Evolutionary conservation across 306 rosid species (phyloP).

Genomic region (Quercus aquifolioides): DNA sequence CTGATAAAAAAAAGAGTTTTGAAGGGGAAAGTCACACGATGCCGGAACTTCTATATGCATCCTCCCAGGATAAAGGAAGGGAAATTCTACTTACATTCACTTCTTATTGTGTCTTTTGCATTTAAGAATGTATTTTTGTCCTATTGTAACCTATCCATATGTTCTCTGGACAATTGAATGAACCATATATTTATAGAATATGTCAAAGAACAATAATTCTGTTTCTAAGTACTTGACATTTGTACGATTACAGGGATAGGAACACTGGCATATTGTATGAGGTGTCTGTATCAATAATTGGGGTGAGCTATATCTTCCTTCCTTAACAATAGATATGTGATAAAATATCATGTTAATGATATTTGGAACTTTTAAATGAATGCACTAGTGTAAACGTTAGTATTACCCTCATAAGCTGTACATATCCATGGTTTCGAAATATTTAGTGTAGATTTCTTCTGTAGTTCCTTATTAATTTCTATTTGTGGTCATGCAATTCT

Average conservation of each 20-base stretch:
- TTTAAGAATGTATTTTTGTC: neutral
- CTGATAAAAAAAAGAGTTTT: too few species aligned
- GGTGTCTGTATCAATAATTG: constrained; percentile 69
- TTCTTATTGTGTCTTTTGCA: neutral
- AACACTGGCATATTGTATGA: constrained; percentile 99
- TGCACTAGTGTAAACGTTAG: neutral
- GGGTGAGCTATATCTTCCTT: constrained; percentile 62
- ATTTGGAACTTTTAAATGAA: neutral
- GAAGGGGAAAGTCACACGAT: too few species aligned
- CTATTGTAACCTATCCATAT: neutral
- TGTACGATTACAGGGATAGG: constrained; percentile 66
- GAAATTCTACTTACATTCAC: neutral
- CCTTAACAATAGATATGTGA: neutral
- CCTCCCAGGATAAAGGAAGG: neutral
- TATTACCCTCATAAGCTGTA: neutral
- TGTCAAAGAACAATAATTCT: neutral
- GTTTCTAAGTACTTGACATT: constrained; percentile 23
- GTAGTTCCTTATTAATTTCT: neutral
- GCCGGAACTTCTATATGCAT: neutral
- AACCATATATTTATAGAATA: neutral
- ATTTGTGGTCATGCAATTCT: constrained; percentile 3
- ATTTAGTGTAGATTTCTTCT: constrained; percentile 8
- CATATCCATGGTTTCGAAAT: neutral
- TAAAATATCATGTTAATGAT: neutral
- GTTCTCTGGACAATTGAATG: neutral